A percentile compares a stretch with the other conserved stretches of the same genome.
phyloP scores from a whole-genome alignment of 768 basidiomycete species.

The Tricholoma hemisulphureum region DNA sequence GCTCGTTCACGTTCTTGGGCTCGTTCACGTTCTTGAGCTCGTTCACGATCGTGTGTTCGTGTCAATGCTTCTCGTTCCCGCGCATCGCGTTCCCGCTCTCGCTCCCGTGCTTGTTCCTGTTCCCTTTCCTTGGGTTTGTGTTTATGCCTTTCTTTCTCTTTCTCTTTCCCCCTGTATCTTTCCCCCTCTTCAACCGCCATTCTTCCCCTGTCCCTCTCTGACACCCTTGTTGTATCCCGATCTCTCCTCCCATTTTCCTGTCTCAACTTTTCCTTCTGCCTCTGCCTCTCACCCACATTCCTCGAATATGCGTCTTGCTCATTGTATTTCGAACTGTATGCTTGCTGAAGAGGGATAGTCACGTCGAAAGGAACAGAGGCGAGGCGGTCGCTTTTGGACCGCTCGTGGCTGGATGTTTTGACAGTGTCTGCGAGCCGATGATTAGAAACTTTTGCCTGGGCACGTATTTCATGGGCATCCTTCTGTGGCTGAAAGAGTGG shows the following conservation, averaged over 20 bases:
- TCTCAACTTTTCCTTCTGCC: slow-evolving; percentile 21
- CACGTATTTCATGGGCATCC: neutral
- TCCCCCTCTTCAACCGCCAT: slow-evolving; percentile 4
- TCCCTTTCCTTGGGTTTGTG: slow-evolving; percentile 11
- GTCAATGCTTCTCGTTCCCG: slow-evolving; percentile 9
- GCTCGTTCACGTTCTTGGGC: slow-evolving; percentile 6
- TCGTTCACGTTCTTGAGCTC: slow-evolving; percentile 11
- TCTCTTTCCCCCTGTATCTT: slow-evolving; percentile 15
- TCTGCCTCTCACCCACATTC: slow-evolving; percentile 7
- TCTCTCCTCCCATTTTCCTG: slow-evolving; percentile 25
- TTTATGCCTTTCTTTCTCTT: slow-evolving; percentile 18
- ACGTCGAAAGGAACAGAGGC: neutral
- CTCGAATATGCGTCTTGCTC: neutral
- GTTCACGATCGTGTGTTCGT: slow-evolving; percentile 13
- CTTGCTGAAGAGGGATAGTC: neutral
- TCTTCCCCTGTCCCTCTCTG: slow-evolving; percentile 19
- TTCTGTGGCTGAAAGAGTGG: neutral
- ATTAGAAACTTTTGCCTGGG: neutral
- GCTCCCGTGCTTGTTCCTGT: slow-evolving; percentile 16
- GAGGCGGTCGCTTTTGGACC: neutral
- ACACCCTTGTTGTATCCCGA: slow-evolving; percentile 20
- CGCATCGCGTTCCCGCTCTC: slow-evolving; percentile 13
- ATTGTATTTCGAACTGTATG: neutral
- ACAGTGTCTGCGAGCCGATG: neutral
- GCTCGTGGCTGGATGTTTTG: neutral